A percentile compares a stretch with the other conserved stretches of the same genome.
Evolutionary conservation across 1,139 yeast species (phyloP).

Genomic region (Hansenula lynferdii): DNA sequence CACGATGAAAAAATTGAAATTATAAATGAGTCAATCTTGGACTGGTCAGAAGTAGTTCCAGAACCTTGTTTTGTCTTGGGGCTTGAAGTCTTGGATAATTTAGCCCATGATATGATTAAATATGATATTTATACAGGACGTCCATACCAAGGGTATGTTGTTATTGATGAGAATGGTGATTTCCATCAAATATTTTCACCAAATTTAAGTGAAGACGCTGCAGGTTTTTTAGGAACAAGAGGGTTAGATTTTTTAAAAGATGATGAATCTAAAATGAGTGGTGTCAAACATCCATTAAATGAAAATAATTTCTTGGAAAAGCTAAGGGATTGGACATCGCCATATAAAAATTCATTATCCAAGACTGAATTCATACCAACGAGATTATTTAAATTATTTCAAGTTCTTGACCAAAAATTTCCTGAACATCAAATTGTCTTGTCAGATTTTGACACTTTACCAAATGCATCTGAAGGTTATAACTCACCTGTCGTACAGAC

Average conservation of each 20-base stretch:
- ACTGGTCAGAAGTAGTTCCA: slow-evolving; percentile 59
- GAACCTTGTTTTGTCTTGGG: slow-evolving; percentile 81
- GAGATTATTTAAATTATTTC: slow-evolving; percentile 60
- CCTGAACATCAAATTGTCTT: slow-evolving; percentile 73
- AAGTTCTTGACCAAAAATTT: slow-evolving; percentile 56
- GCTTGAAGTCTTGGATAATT: slow-evolving; percentile 79
- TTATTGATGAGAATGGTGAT: slow-evolving; percentile 70
- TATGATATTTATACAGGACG: slow-evolving; percentile 65
- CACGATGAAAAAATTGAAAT: slow-evolving; percentile 48
- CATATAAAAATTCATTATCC: slow-evolving; percentile 64
- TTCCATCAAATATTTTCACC: slow-evolving; percentile 73
- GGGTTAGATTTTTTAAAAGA: slow-evolving; percentile 35
- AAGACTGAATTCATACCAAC: slow-evolving; percentile 84
- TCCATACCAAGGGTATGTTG: slow-evolving; percentile 77
- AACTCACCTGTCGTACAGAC: slow-evolving; percentile 86
- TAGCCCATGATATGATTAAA: slow-evolving; percentile 77
- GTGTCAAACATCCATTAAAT: slow-evolving; percentile 15
- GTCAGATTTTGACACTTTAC: slow-evolving; percentile 66
- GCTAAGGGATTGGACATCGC: slow-evolving; percentile 38
- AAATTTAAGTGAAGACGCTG: slow-evolving; percentile 58
- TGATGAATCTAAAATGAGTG: slow-evolving; percentile 23
- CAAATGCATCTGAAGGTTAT: slow-evolving; percentile 59
- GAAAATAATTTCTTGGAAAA: slow-evolving; percentile 8
- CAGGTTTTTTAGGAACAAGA: slow-evolving; percentile 49
- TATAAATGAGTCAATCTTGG: slow-evolving; percentile 69